Conservation (phyloP, 495 filamentous ascomycete genomes). For the Podospora appendiculata region DNA sequence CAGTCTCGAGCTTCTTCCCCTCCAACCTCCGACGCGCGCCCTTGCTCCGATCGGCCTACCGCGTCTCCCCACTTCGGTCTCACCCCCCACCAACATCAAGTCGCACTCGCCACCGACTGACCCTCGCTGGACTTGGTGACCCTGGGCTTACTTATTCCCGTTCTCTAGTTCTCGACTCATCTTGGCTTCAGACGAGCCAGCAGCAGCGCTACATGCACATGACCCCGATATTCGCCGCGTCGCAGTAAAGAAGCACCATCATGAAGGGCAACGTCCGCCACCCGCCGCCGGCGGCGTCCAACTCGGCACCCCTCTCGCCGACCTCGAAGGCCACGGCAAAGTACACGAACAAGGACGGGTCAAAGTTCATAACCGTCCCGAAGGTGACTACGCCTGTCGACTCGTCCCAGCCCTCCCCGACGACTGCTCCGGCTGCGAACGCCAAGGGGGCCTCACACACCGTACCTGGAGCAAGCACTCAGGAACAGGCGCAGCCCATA, state of each 20-base stretch:
- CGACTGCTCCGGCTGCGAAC: constrained; percentile 23
- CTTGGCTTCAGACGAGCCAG: neutral
- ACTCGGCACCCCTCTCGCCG: constrained; percentile 30
- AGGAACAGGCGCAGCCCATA: constrained; percentile 41
- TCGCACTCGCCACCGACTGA: neutral
- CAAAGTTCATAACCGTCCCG: constrained; percentile 61
- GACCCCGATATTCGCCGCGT: constrained; percentile 19
- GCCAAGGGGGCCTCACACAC: constrained; percentile 16
- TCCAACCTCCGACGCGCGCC: neutral
- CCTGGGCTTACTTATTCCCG: neutral
- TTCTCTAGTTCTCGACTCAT: constrained; percentile 1
- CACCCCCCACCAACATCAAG: neutral
- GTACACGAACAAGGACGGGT: constrained; percentile 60
- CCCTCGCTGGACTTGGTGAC: neutral
- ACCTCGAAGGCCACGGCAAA: constrained; percentile 42
- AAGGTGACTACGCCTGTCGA: constrained; percentile 45
- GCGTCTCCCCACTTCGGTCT: neutral
- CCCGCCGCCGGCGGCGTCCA: constrained; percentile 28
- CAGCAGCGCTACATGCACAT: constrained; percentile 14
- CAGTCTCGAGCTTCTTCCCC: no score
- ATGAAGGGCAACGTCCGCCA: constrained; percentile 48
- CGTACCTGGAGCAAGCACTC: constrained; percentile 12
- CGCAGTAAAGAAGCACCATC: constrained; percentile 19
- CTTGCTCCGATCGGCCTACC: neutral
- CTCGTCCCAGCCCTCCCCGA: constrained; percentile 42